Percentiles rank a stretch among this genome's conserved stretches.
These are phyloP conservation scores for Cercospora sojina DNA, from an alignment of 2,329 filamentous ascomycete genomes.

Conservation along the genomic window DNA sequence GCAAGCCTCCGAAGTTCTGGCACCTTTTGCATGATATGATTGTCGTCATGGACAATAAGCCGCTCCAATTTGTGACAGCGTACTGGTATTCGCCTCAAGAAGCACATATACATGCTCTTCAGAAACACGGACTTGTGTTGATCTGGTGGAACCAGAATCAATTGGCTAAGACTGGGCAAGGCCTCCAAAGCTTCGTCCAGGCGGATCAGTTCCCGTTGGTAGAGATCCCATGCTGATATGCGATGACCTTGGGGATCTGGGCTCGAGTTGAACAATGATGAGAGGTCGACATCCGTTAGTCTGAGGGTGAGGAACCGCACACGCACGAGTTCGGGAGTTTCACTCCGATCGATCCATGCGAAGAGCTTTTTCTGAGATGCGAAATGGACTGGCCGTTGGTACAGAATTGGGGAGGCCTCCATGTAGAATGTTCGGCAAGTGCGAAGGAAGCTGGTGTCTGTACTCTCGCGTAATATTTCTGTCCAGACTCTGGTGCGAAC, in stretches of 20 bases:
- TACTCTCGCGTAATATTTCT: not conserved
- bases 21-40: slow-evolving; percentile 19
- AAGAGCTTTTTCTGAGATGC: slow-evolving; percentile 32
- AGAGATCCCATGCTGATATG: slow-evolving; percentile 28
- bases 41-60: slow-evolving; percentile 23
- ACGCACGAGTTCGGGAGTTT: slow-evolving; percentile 24
- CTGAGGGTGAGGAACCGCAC: slow-evolving; percentile 27
- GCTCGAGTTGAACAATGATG: slow-evolving; percentile 23
- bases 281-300: slow-evolving; percentile 34
- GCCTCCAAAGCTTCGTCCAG: slow-evolving; percentile 26
- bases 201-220: slow-evolving; percentile 30
- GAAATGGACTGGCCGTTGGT: slow-evolving; percentile 28
- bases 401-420: slow-evolving; percentile 28
- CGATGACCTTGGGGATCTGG: slow-evolving; percentile 6
- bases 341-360: slow-evolving; percentile 30
- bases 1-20: slow-evolving; percentile 18
- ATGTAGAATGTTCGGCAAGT: slow-evolving; percentile 28
- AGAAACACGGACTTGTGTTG: slow-evolving; percentile 28
- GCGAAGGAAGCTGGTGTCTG: slow-evolving; percentile 19
- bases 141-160: slow-evolving; percentile 27
- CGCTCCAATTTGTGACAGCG: slow-evolving; percentile 23
- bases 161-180: slow-evolving; percentile 26
- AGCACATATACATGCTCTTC: slow-evolving; percentile 30
- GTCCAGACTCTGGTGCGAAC: slow-evolving; percentile 19
- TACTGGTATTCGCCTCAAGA: slow-evolving; percentile 26